Evolutionary conservation across 495 filamentous ascomycete species (phyloP), one percentile per base, ranked within the genome.

Genomic region (Podospora sp.): DNA sequence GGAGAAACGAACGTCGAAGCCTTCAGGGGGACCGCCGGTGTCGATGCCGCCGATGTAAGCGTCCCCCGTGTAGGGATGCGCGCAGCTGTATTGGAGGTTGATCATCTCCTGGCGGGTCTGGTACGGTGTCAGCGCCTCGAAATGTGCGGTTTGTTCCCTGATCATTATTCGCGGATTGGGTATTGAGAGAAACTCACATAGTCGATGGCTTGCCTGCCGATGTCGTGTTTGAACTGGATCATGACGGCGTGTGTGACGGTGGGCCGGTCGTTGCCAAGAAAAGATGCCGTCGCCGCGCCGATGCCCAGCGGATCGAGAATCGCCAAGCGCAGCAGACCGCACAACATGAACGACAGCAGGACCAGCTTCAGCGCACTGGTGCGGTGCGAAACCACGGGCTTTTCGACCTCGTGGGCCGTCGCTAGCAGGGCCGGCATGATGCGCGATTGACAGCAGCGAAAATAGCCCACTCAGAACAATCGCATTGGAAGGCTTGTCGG

Each of bases 231-330:
- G 79, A 88, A 88, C 66, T 85, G 80, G 72, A 90, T 86, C 7
- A 90, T 73, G 9, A 89, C 86, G 26, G 89, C 79, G 65, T 89
- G 88, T 8, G 82, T 84, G 67, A 89, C 65, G 46, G 24, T 53
- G 46, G 27, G 33, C 6, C 40, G 40, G 40, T 63, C 46, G 11
- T 0, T 46, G 8, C 55, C 36, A 12, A 62, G 59, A 12, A 56
- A 22, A 1, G 67, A 55, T 2, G 63, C 21, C 3, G 69, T 63
- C 18, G 46, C 27, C 3, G 69, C 65, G 0, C 67, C 65, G 62
- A 72, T 66, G 22, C 70, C 65, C 24, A 73, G 59, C 9, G 72
- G 72, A 51, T 74, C 66, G 63, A 71, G 68, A 52, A 72, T 58
- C 14, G 64, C 22, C 14, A 74, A 25, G 33, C 51, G 33, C 22